Evolutionary conservation across 2,329 filamentous ascomycete species (phyloP), one percentile per base, ranked within the genome.

Genomic region (Fusarium subglutinans): DNA sequence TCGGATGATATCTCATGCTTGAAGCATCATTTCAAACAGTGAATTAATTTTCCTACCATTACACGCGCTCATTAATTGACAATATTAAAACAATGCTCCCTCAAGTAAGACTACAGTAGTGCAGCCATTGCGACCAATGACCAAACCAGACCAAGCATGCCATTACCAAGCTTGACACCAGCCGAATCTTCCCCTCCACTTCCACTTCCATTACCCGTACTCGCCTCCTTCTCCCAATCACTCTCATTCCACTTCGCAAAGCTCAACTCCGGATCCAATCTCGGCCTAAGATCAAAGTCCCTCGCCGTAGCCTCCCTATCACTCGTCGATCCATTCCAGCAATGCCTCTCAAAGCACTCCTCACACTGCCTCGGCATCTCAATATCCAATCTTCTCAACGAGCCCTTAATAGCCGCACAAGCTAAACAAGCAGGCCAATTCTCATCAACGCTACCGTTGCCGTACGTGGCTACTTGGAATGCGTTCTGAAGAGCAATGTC

Each of bases 341-440:
- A 80, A 43, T 80, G 78, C 8, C 47, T 61, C 15, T 70, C 24
- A 62, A 80, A 80, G 17, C 79, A 80, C 26, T 74, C 41, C 15
- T 66, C 63, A 47, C 79, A 80, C 30, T 79, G 72, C 7, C 37
- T 58, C 2, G 79, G 79, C 9, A 76, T 6, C 3, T 75, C 58
- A 3, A 77, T 62, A 8, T 57, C 51, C 9, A 73, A 12, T 1
- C 79, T 68, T 64, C 89, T 84, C 65, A 94, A 86, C 57, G 90
- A 93, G 40, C 94, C 88, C 60, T 87, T 89, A 15, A 97, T 86
- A 10, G 95, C 90, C 1, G 94, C 94, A 80, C 95, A 98, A 4
- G 91, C 94, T 3, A 96, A 90, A 76, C 95, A 98, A 1, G 90
- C 87, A 0, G 91, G 87, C 94, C 94, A 98, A 44, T 90, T 81